Percentiles rank a stretch among this genome's conserved stretches.
Conservation (phyloP, 2,329 filamentous ascomycete species). For the Cercospora nicotianae region DNA sequence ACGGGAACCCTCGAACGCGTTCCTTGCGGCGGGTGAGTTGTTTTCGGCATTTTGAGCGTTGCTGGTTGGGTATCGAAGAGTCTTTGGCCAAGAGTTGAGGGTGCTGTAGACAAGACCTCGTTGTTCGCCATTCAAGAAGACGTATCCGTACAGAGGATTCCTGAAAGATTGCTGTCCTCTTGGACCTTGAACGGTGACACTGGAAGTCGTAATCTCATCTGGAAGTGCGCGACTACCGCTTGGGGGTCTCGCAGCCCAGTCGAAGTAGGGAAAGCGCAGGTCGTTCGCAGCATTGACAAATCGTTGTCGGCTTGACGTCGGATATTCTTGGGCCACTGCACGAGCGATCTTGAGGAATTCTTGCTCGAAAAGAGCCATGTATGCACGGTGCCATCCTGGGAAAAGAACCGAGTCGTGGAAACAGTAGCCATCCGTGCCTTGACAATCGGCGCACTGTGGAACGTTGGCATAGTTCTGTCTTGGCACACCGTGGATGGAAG, state of each 20-base stretch:
- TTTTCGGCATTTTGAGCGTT: conserved; percentile 23
- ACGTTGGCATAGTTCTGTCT: conserved; percentile 29
- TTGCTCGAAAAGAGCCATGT: conserved; percentile 34
- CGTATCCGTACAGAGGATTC: conserved; percentile 36
- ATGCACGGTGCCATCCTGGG: conserved; percentile 34
- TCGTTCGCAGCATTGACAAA: conserved; percentile 27
- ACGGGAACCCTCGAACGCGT: conserved; percentile 24
- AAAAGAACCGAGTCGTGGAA: conserved; percentile 32
- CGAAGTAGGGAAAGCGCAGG: conserved; percentile 35
- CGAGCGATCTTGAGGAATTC: conserved; percentile 28
- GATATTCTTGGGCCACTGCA: conserved; percentile 25
- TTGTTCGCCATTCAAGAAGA: conserved; percentile 25
- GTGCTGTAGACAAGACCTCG: conserved; percentile 26
- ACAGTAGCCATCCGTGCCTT: conserved; percentile 31
- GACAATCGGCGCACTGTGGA: conserved; percentile 24
- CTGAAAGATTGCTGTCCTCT: conserved; percentile 22
- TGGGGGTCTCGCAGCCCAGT: conserved; percentile 30
- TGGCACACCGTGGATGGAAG: conserved; percentile 33
- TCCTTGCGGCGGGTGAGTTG: conserved; percentile 19
- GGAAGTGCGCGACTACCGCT: conserved; percentile 21
- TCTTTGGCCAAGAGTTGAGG: conserved; percentile 27
- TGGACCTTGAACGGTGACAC: conserved; percentile 30
- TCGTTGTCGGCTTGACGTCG: conserved; percentile 8
- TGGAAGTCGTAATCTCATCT: conserved; percentile 25
- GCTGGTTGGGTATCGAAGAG: conserved; percentile 31